Percentiles rank a stretch among this genome's conserved stretches.
phyloP scores from a whole-genome alignment of 2,329 filamentous ascomycete genomes.

The Aspergillus neoniger region DNA sequence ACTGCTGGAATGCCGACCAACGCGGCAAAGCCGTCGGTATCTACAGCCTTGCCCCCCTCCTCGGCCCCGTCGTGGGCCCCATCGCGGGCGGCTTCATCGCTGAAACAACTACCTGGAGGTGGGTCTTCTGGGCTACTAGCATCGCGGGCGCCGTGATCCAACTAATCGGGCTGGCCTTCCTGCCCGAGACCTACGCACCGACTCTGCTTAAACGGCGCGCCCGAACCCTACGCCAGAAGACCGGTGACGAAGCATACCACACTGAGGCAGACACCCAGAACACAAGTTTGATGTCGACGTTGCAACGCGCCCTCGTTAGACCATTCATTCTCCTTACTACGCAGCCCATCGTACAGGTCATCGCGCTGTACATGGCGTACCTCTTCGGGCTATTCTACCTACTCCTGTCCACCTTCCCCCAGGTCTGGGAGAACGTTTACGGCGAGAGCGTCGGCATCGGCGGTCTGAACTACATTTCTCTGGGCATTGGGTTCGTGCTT shows the following conservation, averaged over 20 bases:
- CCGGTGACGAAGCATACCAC: slow-evolving; percentile 36
- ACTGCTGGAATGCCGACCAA: not conserved
- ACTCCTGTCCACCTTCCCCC: slow-evolving; percentile 50
- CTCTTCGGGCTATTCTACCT: slow-evolving; percentile 53
- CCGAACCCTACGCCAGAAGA: slow-evolving; percentile 41
- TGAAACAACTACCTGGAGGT: not conserved
- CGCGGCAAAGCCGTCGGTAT: not conserved
- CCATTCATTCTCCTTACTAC: slow-evolving; percentile 59
- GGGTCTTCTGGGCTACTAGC: slow-evolving; percentile 62
- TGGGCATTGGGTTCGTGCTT: slow-evolving; percentile 61
- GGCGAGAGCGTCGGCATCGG: slow-evolving; percentile 56
- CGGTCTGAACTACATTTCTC: slow-evolving; percentile 64
- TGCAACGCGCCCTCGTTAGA: slow-evolving; percentile 48
- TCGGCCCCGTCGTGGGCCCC: not conserved
- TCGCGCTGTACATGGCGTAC: slow-evolving; percentile 58
- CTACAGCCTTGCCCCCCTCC: not conserved
- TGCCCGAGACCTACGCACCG: slow-evolving; percentile 66
- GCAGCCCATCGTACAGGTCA: slow-evolving; percentile 61
- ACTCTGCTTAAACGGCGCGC: slow-evolving; percentile 60
- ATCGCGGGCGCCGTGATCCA: slow-evolving; percentile 64
- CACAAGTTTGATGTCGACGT: not conserved
- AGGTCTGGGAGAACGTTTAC: slow-evolving; percentile 59
- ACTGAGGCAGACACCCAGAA: slow-evolving; percentile 29
- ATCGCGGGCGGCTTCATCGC: not conserved
- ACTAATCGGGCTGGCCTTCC: slow-evolving; percentile 59